Percentiles rank a stretch among this genome's conserved stretches.
Evolutionary conservation across 148 eudicot species (phyloP).

Genomic region (Rhododendron williamsianum): DNA sequence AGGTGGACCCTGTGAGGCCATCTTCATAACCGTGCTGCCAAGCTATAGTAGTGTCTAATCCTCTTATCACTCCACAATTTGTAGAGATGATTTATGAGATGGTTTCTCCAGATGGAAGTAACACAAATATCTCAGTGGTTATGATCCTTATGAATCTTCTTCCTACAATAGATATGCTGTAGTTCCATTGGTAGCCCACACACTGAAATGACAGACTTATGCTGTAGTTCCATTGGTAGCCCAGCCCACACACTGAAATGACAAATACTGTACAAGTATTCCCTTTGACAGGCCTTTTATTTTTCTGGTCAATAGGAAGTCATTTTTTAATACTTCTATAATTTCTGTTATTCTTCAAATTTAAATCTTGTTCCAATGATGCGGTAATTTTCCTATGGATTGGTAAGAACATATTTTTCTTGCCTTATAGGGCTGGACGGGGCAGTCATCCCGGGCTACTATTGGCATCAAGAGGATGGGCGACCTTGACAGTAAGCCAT

Average conservation of each 20-base stretch:
- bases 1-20: not conserved
- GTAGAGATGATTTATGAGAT: not conserved
- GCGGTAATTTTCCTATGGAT: not conserved
- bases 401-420: not conserved
- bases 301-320: constrained; percentile 13
- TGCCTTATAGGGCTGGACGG: constrained; percentile 20
- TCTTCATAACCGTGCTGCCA: not conserved
- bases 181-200: too few species aligned
- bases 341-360: not conserved
- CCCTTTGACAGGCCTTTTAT: not conserved
- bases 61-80: not conserved
- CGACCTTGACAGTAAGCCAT: constrained; percentile 38
- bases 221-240: too few species aligned
- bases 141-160: not conserved
- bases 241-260: too few species aligned
- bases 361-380: not conserved
- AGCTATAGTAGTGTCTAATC: not conserved
- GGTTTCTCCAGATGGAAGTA: not conserved
- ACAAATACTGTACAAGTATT: too few species aligned
- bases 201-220: not conserved
- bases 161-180: not conserved
- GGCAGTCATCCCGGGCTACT: constrained; percentile 19
- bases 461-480: constrained; percentile 58
- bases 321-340: not conserved
- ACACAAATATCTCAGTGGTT: too few species aligned